Percentiles rank a stretch among this genome's conserved stretches.
These are phyloP conservation scores for Astrothelium subdiscretum DNA, from an alignment of 495 filamentous ascomycete genomes.

Conservation along the genomic window DNA sequence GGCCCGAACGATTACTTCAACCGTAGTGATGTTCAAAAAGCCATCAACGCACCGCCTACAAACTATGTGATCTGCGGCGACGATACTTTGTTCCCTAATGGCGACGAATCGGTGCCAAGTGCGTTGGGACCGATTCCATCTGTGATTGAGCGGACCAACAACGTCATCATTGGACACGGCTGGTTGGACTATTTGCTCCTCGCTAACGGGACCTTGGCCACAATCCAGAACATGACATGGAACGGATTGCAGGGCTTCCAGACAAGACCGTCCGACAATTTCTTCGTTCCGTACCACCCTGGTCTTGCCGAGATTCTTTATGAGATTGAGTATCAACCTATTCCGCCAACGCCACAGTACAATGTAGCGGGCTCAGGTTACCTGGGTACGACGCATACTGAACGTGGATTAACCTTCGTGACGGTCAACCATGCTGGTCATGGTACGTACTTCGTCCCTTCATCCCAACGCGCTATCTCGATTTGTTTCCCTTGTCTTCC, in stretches of 20 bases:
- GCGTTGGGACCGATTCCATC: conserved; percentile 32
- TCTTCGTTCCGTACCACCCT: conserved; percentile 55
- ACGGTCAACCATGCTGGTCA: conserved; percentile 24
- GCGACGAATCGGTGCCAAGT: conserved; percentile 6
- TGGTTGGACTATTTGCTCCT: conserved; percentile 50
- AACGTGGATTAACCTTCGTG: conserved; percentile 35
- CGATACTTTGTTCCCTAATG: conserved; percentile 8
- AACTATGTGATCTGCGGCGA: conserved; percentile 13
- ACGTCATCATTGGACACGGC: conserved; percentile 59
- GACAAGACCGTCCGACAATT: conserved; percentile 39
- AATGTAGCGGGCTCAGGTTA: conserved; percentile 43
- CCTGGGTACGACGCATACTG: conserved; percentile 49
- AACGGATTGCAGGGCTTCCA: conserved; percentile 56
- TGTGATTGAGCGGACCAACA: conserved; percentile 57
- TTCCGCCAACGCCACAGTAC: conserved; percentile 13
- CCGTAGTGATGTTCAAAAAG: conserved; percentile 43
- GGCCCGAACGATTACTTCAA: conserved; percentile 46
- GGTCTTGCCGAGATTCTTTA: conserved; percentile 12
- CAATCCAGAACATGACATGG: conserved; percentile 80
- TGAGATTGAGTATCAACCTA: conserved; percentile 8
- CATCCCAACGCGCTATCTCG: not conserved
- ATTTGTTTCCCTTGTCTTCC: not conserved
- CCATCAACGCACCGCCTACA: conserved; percentile 43
- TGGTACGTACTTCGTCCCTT: not conserved
- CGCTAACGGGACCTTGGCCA: conserved; percentile 54